Base-by-base conservation (phyloP, 805 yeast species). In the Candida khao-thaluensis region DNA sequence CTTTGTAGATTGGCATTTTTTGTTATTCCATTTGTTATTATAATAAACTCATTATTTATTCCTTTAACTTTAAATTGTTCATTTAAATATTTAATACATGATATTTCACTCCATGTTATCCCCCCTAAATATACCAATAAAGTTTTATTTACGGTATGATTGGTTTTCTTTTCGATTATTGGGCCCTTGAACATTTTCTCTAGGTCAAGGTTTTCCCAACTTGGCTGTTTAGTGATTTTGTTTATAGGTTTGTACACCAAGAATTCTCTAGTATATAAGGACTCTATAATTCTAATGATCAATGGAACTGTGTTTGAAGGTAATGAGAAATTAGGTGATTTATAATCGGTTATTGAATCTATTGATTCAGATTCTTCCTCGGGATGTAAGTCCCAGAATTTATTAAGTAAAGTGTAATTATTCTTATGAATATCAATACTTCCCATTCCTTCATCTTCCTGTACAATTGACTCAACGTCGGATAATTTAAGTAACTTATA, bases 301-400 rank as follows among this genome's bases (percentile, higher is more conserved):
- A 91, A 57, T 2, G 99, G 98, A 0, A 88, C 84, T 21, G 69
- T 64, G 18, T 78, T 84, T 0, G 95, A 93, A 4, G 96, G 84
- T 43, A 85, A 79, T 1, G 88, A 79, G 54, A 81, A 84, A 0
- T 81, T 64, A 3, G 80, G 72, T 37, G 65, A 67, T 17, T 66
- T 65, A 22, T 79, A 77, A 18, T 38, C 45, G 15, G 33, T 21
- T 7, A 41, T n/a, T 16, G 35, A 15, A 18, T 38, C 35, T 16
- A 47, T 38, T 10, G 21, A 22, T 29, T 45, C 52, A 5, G 34
- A 34, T 3, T 45, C 50, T 8, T 56, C 64, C 15, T 60, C 66
- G 21, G 86, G 77, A 58, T 75, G 64, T 50, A 77, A 54, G 42
- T 72, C 65, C 67, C 79, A 63, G 50, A 71, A 72, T 46, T 62